Evolutionary conservation across 2,329 filamentous ascomycete genomes (phyloP), one percentile per base, ranked within the genome.

Genomic region (Diaporthe caulivora): DNA sequence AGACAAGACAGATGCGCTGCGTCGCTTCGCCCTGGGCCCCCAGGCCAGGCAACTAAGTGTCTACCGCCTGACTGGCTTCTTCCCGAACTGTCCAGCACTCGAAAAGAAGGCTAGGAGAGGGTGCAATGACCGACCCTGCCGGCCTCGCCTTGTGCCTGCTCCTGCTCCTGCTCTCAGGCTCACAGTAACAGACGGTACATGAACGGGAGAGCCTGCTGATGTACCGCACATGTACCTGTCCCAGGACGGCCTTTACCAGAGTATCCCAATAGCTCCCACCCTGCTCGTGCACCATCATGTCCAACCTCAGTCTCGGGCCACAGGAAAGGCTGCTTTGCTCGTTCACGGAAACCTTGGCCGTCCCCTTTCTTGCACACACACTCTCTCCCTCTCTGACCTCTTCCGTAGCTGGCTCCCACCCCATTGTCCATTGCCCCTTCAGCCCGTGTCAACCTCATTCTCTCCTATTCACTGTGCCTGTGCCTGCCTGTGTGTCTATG

Each of bases 71-170:
- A 34, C 60, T 49, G 42, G 60, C 42, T 26, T 42, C 60, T 64
- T 65, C 42, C 42, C 60, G 42, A 65, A 49, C 29, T 49, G 60
- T 65, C 40, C 42, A 65, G 60, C 42, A 49, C 60, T 34, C 60
- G 34, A 34, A 34, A 34, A 49, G 29, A 44, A 44, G 18, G 44
- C 62, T 67, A 67, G 62, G 47, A 49, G 13, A 53, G 2, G 47
- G 62, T 65, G 62, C 62, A 67, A 67, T 67, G 47, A 67, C 62
- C 62, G 47, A 67, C 44, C 44, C 44, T 65, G 44, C 62, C 62
- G 62, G 62, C n/a, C 44, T 67, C 44, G 62, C 21, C n/a, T n/a
- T n/a, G n/a, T n/a, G n/a, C n/a, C n/a, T n/a, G n/a, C n/a, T n/a
- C n/a, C 44, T 51, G 44, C 13, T 21, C 31, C 44, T 51, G 47